A percentile compares a stretch with the other conserved stretches of the same genome.
Conservation (phyloP, 2,329 filamentous ascomycete species). For the Colletotrichum tropicicola region DNA sequence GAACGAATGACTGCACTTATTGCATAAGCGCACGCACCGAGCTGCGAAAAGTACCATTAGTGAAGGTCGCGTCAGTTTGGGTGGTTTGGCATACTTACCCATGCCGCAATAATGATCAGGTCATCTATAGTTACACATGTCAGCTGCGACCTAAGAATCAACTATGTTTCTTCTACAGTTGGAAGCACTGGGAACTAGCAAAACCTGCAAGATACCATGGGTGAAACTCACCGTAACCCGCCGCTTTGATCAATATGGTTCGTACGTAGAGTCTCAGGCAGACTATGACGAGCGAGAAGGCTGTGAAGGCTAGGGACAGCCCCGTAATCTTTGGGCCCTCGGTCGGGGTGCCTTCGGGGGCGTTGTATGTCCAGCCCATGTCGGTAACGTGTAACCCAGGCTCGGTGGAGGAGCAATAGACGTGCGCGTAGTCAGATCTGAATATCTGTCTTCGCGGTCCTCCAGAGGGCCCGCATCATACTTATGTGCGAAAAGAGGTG, state of each 20-base stretch:
- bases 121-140: conserved; percentile 21
- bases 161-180: no score
- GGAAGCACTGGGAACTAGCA: no score
- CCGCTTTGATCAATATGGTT: conserved; percentile 41
- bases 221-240: conserved; percentile 35
- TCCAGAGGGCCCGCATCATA: no score
- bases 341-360: conserved; percentile 41
- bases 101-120: conserved; percentile 33
- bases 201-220: neutral
- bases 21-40: conserved; percentile 44
- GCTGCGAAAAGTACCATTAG: conserved; percentile 29
- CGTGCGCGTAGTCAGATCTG: no score
- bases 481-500: no score
- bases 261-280: conserved; percentile 45
- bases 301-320: conserved; percentile 39
- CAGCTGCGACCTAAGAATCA: no score
- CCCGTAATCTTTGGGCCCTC: conserved; percentile 42
- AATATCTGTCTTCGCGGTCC: no score
- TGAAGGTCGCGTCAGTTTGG: neutral
- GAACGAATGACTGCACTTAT: conserved; percentile 45
- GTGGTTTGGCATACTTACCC: conserved; percentile 35
- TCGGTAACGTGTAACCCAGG: no score
- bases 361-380: conserved; percentile 50
- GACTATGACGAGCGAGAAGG: conserved; percentile 40
- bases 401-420: no score